Evolutionary conservation across 768 basidiomycete species (phyloP).

Genomic region (Aureoboletus auriporus): DNA sequence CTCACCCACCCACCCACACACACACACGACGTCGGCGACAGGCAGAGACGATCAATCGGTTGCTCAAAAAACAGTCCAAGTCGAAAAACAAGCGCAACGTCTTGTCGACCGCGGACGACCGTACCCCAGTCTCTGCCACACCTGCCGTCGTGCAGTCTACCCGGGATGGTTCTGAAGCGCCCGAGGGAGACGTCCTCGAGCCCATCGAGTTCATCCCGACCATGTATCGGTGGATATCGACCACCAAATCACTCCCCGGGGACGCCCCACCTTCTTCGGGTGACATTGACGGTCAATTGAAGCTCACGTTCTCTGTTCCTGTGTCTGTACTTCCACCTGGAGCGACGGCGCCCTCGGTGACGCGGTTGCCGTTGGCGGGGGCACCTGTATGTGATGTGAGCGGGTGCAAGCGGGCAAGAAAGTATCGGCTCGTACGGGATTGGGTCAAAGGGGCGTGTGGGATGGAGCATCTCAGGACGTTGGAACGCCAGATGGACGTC

Average conservation of each 20-base stretch:
- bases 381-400: slow-evolving; percentile 46
- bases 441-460: slow-evolving; percentile 61
- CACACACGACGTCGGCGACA: slow-evolving; percentile 24
- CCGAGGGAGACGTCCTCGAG: slow-evolving; percentile 39
- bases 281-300: slow-evolving; percentile 30
- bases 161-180: slow-evolving; percentile 28
- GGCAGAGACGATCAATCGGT: slow-evolving; percentile 86
- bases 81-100: slow-evolving; percentile 58
- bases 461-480: slow-evolving; percentile 55
- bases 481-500: slow-evolving; percentile 36
- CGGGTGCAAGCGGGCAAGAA: slow-evolving; percentile 53
- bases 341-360: slow-evolving; percentile 4
- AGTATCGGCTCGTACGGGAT: slow-evolving; percentile 64
- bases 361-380: slow-evolving; percentile 3
- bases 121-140: slow-evolving; percentile 29
- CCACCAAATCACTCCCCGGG: slow-evolving; percentile 31
- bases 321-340: slow-evolving; percentile 19
- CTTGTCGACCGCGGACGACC: slow-evolving; percentile 46
- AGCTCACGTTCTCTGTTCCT: slow-evolving; percentile 55
- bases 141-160: slow-evolving; percentile 26
- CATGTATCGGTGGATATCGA: slow-evolving; percentile 74
- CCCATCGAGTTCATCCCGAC: slow-evolving; percentile 42
- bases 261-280: slow-evolving; percentile 1
- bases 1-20: too few species aligned
- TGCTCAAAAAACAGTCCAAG: slow-evolving; percentile 81